Evolutionary conservation across 305 asterid genomes (phyloP).

Genomic region (Rubia balearica): DNA sequence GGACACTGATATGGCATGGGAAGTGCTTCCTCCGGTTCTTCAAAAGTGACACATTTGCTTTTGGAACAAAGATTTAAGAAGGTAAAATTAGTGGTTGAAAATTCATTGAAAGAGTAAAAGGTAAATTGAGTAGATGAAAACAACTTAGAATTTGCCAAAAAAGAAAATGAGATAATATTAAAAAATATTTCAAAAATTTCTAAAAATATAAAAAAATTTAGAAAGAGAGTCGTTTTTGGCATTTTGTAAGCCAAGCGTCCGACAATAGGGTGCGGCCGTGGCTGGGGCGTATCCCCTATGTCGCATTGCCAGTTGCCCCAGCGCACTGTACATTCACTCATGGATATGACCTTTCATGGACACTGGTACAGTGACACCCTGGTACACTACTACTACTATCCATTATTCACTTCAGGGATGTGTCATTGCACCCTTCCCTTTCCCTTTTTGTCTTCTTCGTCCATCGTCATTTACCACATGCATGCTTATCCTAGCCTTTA

Average conservation of each 20-base stretch:
- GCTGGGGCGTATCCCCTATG: conserved; percentile 39
- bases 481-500: neutral
- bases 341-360: neutral
- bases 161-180: neutral
- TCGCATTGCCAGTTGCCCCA: neutral
- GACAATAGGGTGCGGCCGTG: conserved; percentile 44
- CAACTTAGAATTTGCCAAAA: too few relatives aligned
- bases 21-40: neutral
- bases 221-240: conserved; percentile 7
- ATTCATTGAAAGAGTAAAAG: too few relatives aligned
- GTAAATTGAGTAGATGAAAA: too few relatives aligned
- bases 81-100: too few relatives aligned
- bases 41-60: too few relatives aligned
- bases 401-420: conserved; percentile 6
- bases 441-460: conserved; percentile 5
- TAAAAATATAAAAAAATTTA: neutral
- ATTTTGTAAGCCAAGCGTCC: conserved; percentile 41
- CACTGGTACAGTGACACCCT: neutral
- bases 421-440: conserved; percentile 4
- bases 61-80: too few relatives aligned
- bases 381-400: neutral
- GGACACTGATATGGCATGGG: conserved; percentile 15
- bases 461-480: neutral
- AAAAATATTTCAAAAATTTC: too few relatives aligned
- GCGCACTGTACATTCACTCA: neutral